These are phyloP conservation scores for Vaccinium darrowii DNA, from an alignment of 148 eudicot genomes.

Conservation along the genomic window DNA sequence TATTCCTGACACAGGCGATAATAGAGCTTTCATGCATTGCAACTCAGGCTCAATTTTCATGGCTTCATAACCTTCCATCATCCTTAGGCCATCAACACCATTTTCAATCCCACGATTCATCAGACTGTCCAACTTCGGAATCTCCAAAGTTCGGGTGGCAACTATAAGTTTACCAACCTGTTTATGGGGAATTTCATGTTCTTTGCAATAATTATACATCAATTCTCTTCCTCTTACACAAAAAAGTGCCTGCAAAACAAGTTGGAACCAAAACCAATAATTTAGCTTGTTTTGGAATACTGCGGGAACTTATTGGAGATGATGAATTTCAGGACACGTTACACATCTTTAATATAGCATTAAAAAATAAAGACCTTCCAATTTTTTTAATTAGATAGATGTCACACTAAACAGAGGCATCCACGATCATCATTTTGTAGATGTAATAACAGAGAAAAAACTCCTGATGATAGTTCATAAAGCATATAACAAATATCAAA, in stretches of 20 bases:
- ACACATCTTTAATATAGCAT: not conserved
- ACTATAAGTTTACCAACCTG: constrained; percentile 88
- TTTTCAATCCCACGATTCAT: constrained; percentile 64
- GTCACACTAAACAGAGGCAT: not conserved
- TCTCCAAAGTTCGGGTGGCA: constrained; percentile 70
- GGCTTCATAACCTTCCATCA: constrained; percentile 81
- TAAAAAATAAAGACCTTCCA: not conserved
- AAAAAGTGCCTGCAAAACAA: constrained; percentile 52
- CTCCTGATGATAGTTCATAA: not conserved
- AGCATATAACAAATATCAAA: not conserved
- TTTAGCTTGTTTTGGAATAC: too few relatives aligned
- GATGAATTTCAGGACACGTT: not conserved
- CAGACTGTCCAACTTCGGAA: constrained; percentile 64
- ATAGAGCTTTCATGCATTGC: constrained; percentile 71
- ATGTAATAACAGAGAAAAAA: not conserved
- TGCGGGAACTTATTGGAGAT: not conserved
- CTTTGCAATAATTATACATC: constrained; percentile 71
- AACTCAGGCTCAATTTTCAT: constrained; percentile 74
- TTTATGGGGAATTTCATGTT: constrained; percentile 70
- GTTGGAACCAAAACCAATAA: not conserved
- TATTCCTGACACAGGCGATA: constrained; percentile 83
- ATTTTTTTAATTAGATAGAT: not conserved
- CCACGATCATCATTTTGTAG: not conserved
- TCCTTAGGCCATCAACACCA: constrained; percentile 71
- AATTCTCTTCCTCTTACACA: constrained; percentile 85